Base-by-base conservation (phyloP, 2,329 filamentous ascomycete genomes). In the Magnaporthiopsis poae region DNA sequence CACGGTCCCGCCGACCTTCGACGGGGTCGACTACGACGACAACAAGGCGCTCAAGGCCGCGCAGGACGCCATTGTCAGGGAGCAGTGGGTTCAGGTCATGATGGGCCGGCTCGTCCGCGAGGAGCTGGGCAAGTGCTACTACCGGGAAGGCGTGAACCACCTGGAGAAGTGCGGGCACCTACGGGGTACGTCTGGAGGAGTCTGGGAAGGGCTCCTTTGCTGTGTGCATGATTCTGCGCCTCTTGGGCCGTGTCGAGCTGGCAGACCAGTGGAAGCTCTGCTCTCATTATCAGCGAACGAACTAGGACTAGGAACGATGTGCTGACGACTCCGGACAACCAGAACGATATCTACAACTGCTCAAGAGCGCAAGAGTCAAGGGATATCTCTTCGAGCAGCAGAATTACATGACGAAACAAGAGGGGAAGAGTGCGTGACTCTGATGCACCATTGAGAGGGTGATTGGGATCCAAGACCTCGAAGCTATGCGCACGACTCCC, bases 11-110 rank as follows among this genome's bases (percentile, higher is more conserved):
- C 89, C 91, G 52, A 92, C 89, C 68, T 95, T 95, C 77, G 90
- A 92, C 74, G 91, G 91, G 71, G 91, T 95, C 75, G 89, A 94
- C 81, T 95, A 89, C 81, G 88, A 93, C 71, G 90, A 95, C 80
- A 92, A 88, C 76, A 86, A 86, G 76, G 86, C 87, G 72, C 82
- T 95, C 76, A 95, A 94, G 82, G 87, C 88, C 69, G 91, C 91
- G 66, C 90, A 94, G 77, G 91, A 95, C 77, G 85, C 90, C 70
- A 85, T 95, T 67, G 86, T 95, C 73, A 85, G 90, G 69, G 91
- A 95, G 80, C 91, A 95, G 81, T 95, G 91, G 91, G 90, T 95
- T 68, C 88, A 87, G 76, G 88, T 89, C 76, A 95, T 95, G 91
- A 95, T 93, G 91, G 90, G 89, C 67, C 84, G 91, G 69, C 80